phyloP scores from a whole-genome alignment of 208 protist species.

The Phytomonas sp. region DNA sequence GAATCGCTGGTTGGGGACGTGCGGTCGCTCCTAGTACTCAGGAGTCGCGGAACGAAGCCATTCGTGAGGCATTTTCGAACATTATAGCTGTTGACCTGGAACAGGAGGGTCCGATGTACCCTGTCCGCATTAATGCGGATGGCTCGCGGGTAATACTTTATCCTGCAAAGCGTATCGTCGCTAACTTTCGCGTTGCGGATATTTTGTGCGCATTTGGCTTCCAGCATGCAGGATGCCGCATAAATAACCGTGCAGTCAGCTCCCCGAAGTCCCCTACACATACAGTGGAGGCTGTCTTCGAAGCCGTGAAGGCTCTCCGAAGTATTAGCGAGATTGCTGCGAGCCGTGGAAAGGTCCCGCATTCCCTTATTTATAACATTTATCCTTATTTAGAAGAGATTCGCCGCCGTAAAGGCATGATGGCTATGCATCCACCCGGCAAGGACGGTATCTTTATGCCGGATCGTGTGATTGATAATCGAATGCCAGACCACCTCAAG shows the following conservation, averaged over 20 bases:
- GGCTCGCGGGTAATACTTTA: conserved; percentile 85
- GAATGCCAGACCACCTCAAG: conserved; percentile 88
- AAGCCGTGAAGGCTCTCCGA: conserved; percentile 83
- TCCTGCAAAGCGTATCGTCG: conserved; percentile 83
- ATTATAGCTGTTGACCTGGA: conserved; percentile 90
- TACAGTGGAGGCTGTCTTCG: conserved; percentile 87
- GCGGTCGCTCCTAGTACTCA: conserved; percentile 85
- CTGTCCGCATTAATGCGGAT: conserved; percentile 85
- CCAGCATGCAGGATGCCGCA: conserved; percentile 83
- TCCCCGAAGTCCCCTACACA: conserved; percentile 85
- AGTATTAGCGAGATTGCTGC: conserved; percentile 89
- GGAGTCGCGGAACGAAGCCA: conserved; percentile 87
- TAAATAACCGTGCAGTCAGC: conserved; percentile 76
- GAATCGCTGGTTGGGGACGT: conserved; percentile 85
- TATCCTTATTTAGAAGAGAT: conserved; percentile 91
- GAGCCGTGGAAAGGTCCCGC: conserved; percentile 87
- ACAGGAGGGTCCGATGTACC: conserved; percentile 91
- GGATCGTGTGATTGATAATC: conserved; percentile 88
- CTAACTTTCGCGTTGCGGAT: conserved; percentile 87
- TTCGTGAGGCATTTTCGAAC: conserved; percentile 86
- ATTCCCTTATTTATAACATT: conserved; percentile 90
- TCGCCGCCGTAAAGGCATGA: conserved; percentile 88
- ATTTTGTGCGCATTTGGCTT: conserved; percentile 92
- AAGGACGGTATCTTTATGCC: conserved; percentile 89
- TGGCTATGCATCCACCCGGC: conserved; percentile 89